Evolutionary conservation across 2,329 filamentous ascomycete species (phyloP).

Genomic region (Plectosphaerella cucumerina): DNA sequence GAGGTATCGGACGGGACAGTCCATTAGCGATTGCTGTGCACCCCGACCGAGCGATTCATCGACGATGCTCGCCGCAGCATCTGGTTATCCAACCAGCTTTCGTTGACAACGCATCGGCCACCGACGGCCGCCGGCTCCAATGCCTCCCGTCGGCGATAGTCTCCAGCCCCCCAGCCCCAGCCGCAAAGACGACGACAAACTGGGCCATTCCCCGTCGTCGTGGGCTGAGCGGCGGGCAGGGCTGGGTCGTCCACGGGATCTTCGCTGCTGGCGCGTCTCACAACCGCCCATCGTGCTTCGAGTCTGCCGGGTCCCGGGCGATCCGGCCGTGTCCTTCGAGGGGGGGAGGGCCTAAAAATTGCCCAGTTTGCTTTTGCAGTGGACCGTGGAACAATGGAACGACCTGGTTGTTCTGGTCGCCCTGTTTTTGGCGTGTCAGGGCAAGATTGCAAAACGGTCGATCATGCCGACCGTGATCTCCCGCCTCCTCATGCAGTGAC

Average conservation of each 20-base stretch:
- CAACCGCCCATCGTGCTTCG: no score
- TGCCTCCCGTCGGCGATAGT: not conserved
- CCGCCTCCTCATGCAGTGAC: not conserved
- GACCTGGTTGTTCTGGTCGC: not conserved
- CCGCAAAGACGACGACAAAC: no score
- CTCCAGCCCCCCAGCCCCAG: not conserved
- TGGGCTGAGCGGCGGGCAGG: not conserved
- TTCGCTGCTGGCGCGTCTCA: not conserved
- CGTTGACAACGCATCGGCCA: not conserved
- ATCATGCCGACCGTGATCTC: slow-evolving; percentile 1
- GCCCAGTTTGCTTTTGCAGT: no score
- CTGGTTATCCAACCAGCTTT: no score
- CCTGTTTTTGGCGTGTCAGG: not conserved
- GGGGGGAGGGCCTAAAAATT: not conserved
- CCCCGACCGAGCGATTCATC: no score
- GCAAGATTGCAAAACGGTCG: not conserved
- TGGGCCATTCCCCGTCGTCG: not conserved
- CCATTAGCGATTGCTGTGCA: no score
- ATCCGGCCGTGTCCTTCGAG: not conserved
- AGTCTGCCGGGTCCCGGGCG: not conserved
- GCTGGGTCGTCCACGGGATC: not conserved
- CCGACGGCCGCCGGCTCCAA: not conserved
- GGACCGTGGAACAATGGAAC: no score
- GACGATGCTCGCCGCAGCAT: no score
- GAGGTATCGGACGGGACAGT: not conserved